Base-by-base conservation (phyloP, 1,139 yeast genomes). In the Hemisphaericaspora subhashii region DNA sequence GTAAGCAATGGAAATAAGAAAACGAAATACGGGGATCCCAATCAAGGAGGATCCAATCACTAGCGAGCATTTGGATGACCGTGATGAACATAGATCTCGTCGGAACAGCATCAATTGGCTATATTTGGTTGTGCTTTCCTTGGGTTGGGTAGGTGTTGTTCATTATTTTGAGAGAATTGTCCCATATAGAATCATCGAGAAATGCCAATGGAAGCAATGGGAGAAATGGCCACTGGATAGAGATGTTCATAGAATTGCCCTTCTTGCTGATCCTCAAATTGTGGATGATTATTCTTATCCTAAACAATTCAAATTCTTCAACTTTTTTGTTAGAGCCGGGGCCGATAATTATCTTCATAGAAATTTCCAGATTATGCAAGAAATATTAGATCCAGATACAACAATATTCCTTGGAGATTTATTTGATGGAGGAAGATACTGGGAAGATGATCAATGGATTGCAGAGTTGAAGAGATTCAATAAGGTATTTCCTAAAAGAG, bases 361-460 rank as follows among this genome's bases (percentile, higher is more conserved):
- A 45, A 89, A 90, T 54, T 86, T 89, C 76, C 74, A 74, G 42
- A 69, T 72, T 41, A 66, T 86, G 36, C 83, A 86, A 48, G 52
- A 64, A 7, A 50, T 64, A 3, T 68, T 92, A 38, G 78, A 81
- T 35, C 96, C 98, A 0, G 85, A 90, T 53, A 68, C 87, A 3
- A 79, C 81, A 1, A 62, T 90, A 5, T 92, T 88, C 55, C 65
- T 92, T 33, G 98, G 98, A 0, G 98, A 92, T 57, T 62, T 90
- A 42, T 87, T 90, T 55, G 98, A 92, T 60, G 98, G 98, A 11
- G 98, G 98, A 0, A 71, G 98, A 42, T 88, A 86, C 45, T 89
- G 96, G 95, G 68, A 64, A 4, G 55, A 57, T 37, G 46, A 51
- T 2, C 67, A 62, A 15, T 92, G 98, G 97, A 55, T 74, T 25